A percentile compares a stretch with the other conserved stretches of the same genome.
These are phyloP conservation scores for Podaxis carcinomalis DNA, from an alignment of 768 basidiomycete species.

Conservation along the genomic window DNA sequence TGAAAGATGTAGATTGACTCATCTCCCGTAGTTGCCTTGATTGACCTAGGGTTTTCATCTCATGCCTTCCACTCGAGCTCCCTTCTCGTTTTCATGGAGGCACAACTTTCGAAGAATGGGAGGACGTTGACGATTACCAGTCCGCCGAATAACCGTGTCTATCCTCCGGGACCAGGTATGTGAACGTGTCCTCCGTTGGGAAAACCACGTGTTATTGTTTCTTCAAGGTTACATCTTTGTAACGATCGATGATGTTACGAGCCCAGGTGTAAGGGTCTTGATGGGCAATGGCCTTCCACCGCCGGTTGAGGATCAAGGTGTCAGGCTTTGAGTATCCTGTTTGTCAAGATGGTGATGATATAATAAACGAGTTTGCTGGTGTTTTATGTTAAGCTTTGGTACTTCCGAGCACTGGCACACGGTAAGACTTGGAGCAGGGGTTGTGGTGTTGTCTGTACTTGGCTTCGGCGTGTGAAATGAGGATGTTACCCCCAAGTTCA, in stretches of 20 bases:
- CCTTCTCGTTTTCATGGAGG: conserved; percentile 31
- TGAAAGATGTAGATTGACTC: not conserved
- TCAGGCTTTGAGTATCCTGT: conserved; percentile 12
- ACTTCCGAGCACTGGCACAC: too few species aligned
- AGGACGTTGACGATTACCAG: conserved; percentile 29
- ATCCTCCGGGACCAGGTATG: conserved; percentile 36
- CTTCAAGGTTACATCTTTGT: not conserved
- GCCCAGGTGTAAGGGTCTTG: conserved; percentile 32
- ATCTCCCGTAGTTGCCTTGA: conserved; percentile 26
- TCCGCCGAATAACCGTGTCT: conserved; percentile 32
- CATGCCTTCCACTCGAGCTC: conserved; percentile 38
- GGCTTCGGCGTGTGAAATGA: too few species aligned
- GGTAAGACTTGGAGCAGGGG: too few species aligned
- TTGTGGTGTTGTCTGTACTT: too few species aligned
- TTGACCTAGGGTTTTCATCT: conserved; percentile 38
- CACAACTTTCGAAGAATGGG: conserved; percentile 26
- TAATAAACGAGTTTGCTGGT: too few species aligned
- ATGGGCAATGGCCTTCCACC: conserved; percentile 36
- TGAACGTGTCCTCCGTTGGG: not conserved
- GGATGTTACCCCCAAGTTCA: too few species aligned
- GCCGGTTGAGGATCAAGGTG: conserved; percentile 31
- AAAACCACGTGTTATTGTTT: not conserved
- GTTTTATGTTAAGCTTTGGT: too few species aligned
- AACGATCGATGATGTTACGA: conserved; percentile 19
- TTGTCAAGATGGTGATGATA: too few species aligned